Conservation (phyloP, 2,329 filamentous ascomycete species). For the Curvularia verruculosa region DNA sequence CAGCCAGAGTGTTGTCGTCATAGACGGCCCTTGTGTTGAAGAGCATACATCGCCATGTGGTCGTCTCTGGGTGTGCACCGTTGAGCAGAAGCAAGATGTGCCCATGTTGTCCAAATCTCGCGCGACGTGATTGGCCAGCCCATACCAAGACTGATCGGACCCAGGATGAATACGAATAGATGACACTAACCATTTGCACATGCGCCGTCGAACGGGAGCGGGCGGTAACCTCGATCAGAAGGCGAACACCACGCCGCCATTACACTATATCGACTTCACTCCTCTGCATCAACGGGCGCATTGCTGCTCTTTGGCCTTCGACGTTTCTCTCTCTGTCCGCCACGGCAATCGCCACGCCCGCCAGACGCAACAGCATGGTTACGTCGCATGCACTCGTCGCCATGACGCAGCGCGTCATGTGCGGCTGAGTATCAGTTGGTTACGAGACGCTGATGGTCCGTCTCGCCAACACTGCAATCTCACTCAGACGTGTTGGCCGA, state of each 20-base stretch:
- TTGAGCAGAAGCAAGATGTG: conserved; percentile 6
- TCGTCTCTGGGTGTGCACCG: not conserved
- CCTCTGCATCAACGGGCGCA: not conserved
- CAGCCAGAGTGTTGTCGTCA: conserved; percentile 17
- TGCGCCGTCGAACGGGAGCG: conserved; percentile 42
- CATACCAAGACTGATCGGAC: conserved; percentile 34
- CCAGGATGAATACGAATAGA: conserved; percentile 34
- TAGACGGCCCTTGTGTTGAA: conserved; percentile 1
- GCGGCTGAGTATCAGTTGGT: conserved; percentile 9
- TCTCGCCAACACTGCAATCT: conserved; percentile 15
- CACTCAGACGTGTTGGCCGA: conserved; percentile 4
- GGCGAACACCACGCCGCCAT: conserved; percentile 21
- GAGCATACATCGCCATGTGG: not conserved
- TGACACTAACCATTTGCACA: conserved; percentile 35
- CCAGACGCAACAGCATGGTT: not conserved
- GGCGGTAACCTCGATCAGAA: conserved; percentile 35
- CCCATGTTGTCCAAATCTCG: not conserved
- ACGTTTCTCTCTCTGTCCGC: not conserved
- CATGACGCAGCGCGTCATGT: conserved; percentile 21
- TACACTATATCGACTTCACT: conserved; percentile 12
- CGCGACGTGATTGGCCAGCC: conserved; percentile 7
- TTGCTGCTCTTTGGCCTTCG: not conserved
- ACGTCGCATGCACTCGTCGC: not conserved
- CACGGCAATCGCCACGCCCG: not conserved
- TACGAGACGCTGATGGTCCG: conserved; percentile 5